phyloP scores from a whole-genome alignment of 331 rosid species.

The Pyracantha coccinea region DNA sequence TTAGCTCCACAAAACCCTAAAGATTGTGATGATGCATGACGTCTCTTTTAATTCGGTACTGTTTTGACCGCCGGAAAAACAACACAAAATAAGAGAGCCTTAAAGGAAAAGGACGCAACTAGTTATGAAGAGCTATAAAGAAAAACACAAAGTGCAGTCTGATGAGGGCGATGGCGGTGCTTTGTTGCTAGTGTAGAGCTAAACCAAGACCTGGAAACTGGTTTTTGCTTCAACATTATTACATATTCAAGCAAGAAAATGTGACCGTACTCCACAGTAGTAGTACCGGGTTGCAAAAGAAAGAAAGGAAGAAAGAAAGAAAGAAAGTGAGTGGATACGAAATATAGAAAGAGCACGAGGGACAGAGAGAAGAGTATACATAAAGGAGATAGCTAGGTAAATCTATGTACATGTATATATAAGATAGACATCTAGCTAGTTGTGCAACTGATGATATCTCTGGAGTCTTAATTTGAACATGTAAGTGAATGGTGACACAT shows the following conservation, averaged over 20 bases:
- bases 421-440: neutral
- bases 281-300: neutral
- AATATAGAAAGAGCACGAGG: neutral
- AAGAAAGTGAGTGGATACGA: neutral
- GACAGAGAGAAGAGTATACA: neutral
- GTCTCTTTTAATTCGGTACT: neutral
- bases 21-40: neutral
- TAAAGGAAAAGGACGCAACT: neutral
- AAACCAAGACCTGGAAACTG: neutral
- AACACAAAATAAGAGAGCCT: neutral
- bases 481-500: constrained; percentile 8
- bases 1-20: neutral
- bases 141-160: neutral
- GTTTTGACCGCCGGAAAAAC: neutral
- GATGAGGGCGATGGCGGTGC: neutral
- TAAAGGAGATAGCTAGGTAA: neutral
- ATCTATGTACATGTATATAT: neutral
- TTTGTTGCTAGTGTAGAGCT: neutral
- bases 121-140: neutral
- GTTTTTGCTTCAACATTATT: neutral
- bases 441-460: neutral
- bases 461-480: neutral
- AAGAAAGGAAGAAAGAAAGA: neutral
- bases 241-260: neutral
- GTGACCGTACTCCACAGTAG: neutral